Conservation (phyloP, 1,284 basidiomycete species). For the Tremellales sp. region DNA sequence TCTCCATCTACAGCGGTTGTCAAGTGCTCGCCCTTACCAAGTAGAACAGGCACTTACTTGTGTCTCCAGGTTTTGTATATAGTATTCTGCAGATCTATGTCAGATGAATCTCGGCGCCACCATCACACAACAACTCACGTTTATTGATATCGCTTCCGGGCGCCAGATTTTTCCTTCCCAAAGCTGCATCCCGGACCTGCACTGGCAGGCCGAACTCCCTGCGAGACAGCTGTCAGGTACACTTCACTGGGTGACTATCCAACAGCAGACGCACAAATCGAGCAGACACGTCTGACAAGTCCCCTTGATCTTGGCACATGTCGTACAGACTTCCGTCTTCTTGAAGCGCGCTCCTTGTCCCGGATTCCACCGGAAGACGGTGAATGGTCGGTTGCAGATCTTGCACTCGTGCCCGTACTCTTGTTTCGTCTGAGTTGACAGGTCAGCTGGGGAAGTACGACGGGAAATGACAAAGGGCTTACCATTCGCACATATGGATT, state of each 20-base stretch:
- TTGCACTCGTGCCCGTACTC: constrained; percentile 87
- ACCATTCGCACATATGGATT: constrained; percentile 91
- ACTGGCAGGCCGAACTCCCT: constrained; percentile 89
- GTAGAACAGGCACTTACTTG: constrained; percentile 55
- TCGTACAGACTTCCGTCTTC: constrained; percentile 97
- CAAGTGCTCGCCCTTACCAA: background rate
- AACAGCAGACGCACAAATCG: constrained; percentile 57
- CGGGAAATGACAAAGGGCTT: constrained; percentile 29
- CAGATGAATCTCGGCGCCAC: background rate
- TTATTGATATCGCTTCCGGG: constrained; percentile 95
- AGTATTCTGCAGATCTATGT: constrained; percentile 64
- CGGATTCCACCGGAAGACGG: constrained; percentile 98
- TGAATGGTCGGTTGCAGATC: constrained; percentile 89
- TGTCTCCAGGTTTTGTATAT: constrained; percentile 91
- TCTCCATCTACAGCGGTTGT: constrained; percentile 32
- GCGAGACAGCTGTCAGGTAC: constrained; percentile 13
- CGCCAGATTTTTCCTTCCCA: constrained; percentile 80
- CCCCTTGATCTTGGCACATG: constrained; percentile 98
- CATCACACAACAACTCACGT: constrained; percentile 29
- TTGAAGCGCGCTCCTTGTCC: constrained; percentile 89
- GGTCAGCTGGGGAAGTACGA: constrained; percentile 20
- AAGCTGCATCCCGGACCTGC: constrained; percentile 93
- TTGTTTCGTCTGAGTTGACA: constrained; percentile 72
- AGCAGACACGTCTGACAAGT: constrained; percentile 97
- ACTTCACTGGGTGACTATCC: background rate